Evolutionary conservation across 176 grass and related monocot genomes (phyloP).

Genomic region (Phragmites australis): DNA sequence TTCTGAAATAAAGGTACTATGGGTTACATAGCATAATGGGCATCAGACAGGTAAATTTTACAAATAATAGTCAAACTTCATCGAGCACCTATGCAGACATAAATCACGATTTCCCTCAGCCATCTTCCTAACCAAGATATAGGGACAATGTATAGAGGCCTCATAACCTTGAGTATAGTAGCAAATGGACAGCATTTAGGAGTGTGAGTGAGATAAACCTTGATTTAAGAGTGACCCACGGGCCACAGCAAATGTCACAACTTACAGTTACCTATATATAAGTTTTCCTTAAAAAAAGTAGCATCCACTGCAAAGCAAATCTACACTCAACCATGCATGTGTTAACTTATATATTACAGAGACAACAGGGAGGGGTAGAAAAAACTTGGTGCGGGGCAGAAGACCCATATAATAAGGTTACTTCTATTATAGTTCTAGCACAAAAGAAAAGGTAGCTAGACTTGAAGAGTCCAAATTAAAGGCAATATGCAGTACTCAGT

Average conservation of each 20-base stretch:
- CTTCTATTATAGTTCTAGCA: neutral
- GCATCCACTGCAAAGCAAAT: neutral
- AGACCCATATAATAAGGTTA: neutral
- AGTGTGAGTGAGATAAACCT: neutral
- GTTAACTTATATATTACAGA: neutral
- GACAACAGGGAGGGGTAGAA: neutral
- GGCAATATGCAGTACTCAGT: neutral
- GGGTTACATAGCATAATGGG: neutral
- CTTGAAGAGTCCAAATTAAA: neutral
- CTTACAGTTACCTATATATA: neutral
- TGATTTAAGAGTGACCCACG: neutral
- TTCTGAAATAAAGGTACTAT: conserved; percentile 8
- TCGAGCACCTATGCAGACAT: neutral
- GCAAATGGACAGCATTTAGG: neutral
- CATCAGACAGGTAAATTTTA: neutral
- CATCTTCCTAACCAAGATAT: neutral
- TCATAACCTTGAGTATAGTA: neutral
- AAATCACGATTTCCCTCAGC: neutral
- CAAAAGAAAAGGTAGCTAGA: neutral
- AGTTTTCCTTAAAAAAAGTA: neutral
- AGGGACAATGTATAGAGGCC: neutral
- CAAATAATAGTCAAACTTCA: neutral
- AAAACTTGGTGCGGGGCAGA: neutral
- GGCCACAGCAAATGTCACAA: neutral
- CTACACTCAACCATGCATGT: neutral